Evolutionary conservation across 2,329 filamentous ascomycete species (phyloP).

Genomic region (Beauveria sp.): DNA sequence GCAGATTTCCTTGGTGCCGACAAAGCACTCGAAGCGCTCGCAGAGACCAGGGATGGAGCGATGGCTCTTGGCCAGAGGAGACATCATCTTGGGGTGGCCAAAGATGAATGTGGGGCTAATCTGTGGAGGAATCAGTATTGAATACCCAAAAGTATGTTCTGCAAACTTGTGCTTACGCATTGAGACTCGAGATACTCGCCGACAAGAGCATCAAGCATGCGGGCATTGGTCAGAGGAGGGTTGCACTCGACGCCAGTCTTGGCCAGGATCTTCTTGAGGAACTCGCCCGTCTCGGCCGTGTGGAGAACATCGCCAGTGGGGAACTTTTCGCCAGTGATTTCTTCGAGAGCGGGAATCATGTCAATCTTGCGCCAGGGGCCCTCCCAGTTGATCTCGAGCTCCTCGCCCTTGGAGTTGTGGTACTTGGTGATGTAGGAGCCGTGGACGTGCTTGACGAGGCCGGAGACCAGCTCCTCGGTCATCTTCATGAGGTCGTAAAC

Average conservation of each 20-base stretch:
- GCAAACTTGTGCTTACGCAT: conserved; percentile 39
- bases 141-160: not conserved
- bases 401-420: conserved; percentile 78
- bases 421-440: conserved; percentile 81
- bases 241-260: conserved; percentile 88
- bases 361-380: conserved; percentile 87
- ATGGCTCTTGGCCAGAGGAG: conserved; percentile 92
- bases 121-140: conserved; percentile 13
- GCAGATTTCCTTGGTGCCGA: conserved; percentile 69
- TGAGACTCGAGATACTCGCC: conserved; percentile 94
- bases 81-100: conserved; percentile 70
- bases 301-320: conserved; percentile 83
- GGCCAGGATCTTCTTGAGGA: conserved; percentile 75
- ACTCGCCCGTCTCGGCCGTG: conserved; percentile 80
- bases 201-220: conserved; percentile 92
- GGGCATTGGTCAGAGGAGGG: conserved; percentile 82
- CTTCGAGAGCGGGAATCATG: conserved; percentile 83
- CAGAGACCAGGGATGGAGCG: conserved; percentile 74
- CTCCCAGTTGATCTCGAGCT: conserved; percentile 92
- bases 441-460: conserved; percentile 80
- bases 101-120: conserved; percentile 65
- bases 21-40: conserved; percentile 96
- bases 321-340: conserved; percentile 88
- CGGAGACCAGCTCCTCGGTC: conserved; percentile 88
- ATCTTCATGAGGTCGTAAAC: conserved; percentile 74